Evolutionary conservation across 1,284 basidiomycete species (phyloP).

Genomic region (Sporisorium exsertum): DNA sequence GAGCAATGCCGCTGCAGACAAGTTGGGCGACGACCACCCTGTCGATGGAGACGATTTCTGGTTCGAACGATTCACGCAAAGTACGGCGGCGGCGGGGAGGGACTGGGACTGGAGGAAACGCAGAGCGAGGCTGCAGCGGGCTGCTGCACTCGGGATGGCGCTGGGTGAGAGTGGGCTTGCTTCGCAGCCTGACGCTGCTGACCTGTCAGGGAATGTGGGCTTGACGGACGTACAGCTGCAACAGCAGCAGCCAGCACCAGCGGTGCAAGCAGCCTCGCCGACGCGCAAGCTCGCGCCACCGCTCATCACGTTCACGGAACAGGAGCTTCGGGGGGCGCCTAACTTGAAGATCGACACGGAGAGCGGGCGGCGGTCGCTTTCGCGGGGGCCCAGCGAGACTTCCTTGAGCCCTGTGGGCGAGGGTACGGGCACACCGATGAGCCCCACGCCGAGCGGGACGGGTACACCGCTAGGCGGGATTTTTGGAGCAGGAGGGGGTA

Average conservation of each 20-base stretch:
- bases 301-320: slow-evolving; percentile 37
- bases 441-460: slow-evolving; percentile 26
- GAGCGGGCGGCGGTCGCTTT: slow-evolving; percentile 5
- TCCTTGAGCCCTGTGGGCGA: neutral
- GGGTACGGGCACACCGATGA: slow-evolving; percentile 9
- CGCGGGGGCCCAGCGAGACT: slow-evolving; percentile 4
- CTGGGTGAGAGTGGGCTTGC: slow-evolving; percentile 24
- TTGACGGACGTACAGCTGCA: slow-evolving; percentile 41
- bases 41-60: slow-evolving; percentile 52
- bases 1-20: neutral
- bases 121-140: slow-evolving; percentile 38
- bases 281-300: slow-evolving; percentile 31
- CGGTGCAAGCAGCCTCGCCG: slow-evolving; percentile 16
- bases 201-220: slow-evolving; percentile 25
- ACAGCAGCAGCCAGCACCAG: neutral
- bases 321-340: slow-evolving; percentile 21
- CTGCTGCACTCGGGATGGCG: slow-evolving; percentile 37
- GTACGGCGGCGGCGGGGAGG: slow-evolving; percentile 63
- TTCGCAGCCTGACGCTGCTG: neutral
- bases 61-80: slow-evolving; percentile 65
- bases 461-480: slow-evolving; percentile 30
- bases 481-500: slow-evolving; percentile 15
- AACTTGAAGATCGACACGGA: slow-evolving; percentile 31
- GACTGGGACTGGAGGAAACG: slow-evolving; percentile 67
- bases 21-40: neutral